Evolutionary conservation across 2,329 filamentous ascomycete species (phyloP), one percentile per base, ranked within the genome.

Genomic region (Fusarium paranaense): DNA sequence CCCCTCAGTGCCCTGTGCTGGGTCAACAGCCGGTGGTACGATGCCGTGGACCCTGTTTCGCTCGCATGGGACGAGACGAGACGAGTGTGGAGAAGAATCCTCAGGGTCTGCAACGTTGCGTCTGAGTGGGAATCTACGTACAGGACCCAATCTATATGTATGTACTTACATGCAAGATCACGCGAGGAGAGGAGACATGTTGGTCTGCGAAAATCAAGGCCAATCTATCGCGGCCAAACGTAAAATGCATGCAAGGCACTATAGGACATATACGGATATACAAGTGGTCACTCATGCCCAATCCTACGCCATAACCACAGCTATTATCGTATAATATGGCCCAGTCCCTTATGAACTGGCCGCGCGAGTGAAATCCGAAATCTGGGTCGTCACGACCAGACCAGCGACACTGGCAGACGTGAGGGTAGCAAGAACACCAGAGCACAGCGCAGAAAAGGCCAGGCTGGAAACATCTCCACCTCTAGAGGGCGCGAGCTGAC

Each of bases 401-500:
- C 94, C 94, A 1, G 94, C 94, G 78, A 96, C 91, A 63, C 89
- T 90, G 18, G 95, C 95, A 76, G 91, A 94, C 4, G 91, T 95
- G 76, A 97, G 85, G 0, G 95, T 97, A 32, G 93, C 90, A 69
- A 97, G 85, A 37, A 97, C 90, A 79, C 95, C 95, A 0, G 93
- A 92, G 62, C 95, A 81, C 72, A 97, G 87, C 7, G 95, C 94
- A 35, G 92, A 95, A 22, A 97, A 66, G 4, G 94, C 94, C 32
- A 97, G 88, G 56, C 87, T 87, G 5, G 93, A 92, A 13, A 97
- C 92, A 76, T 97, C 93, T 67, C 92, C 93, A 40, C 90, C 88
- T 52, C 94, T 90, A 5, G 87, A 87, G 1, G 95, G 94, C 0
- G 94, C 92, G 70, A 97, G 90, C 84, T 97, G 94, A 5, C 92